Conservation (phyloP, 2,329 filamentous ascomycete genomes). For the Parastagonospora nodorum region DNA sequence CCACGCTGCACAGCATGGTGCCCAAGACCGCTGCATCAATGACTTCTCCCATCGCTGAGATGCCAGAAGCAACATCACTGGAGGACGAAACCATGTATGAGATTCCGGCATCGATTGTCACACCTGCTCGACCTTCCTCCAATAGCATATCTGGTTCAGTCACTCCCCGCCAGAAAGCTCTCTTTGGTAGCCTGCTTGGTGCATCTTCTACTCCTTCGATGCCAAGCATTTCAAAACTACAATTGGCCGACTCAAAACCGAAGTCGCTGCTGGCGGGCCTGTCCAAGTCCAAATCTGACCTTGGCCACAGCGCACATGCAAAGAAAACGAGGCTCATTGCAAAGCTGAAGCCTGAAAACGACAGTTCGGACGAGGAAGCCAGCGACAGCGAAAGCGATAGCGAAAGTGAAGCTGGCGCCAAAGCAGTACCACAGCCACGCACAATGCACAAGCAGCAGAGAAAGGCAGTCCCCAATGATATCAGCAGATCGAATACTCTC, state of each 20-base stretch:
- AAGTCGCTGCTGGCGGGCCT: slow-evolving; percentile 25
- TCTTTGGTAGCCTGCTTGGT: slow-evolving; percentile 42
- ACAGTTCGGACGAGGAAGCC: slow-evolving; percentile 32
- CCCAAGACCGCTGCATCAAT: slow-evolving; percentile 21
- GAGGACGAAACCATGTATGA: slow-evolving; percentile 46
- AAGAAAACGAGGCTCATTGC: slow-evolving; percentile 39
- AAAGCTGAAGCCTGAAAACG: slow-evolving; percentile 33
- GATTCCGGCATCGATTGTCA: slow-evolving; percentile 30
- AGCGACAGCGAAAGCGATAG: slow-evolving; percentile 29
- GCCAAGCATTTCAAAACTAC: slow-evolving; percentile 38
- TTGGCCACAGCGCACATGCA: slow-evolving; percentile 28
- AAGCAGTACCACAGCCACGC: neutral
- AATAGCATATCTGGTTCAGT: slow-evolving; percentile 30
- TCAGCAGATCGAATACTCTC: neutral
- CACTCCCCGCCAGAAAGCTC: slow-evolving; percentile 43
- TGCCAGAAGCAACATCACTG: slow-evolving; percentile 13
- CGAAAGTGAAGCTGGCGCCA: slow-evolving; percentile 9
- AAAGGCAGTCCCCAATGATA: too few relatives aligned
- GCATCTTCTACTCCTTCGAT: slow-evolving; percentile 35
- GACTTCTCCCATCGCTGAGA: slow-evolving; percentile 17
- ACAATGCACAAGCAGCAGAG: too few relatives aligned
- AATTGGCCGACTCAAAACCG: slow-evolving; percentile 34
- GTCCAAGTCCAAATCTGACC: slow-evolving; percentile 40
- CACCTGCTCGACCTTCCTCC: slow-evolving; percentile 19
- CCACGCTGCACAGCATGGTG: slow-evolving; percentile 39